Evolutionary conservation across 108 stramenopile species (phyloP).

Genomic region (Cyclotella baltica): DNA sequence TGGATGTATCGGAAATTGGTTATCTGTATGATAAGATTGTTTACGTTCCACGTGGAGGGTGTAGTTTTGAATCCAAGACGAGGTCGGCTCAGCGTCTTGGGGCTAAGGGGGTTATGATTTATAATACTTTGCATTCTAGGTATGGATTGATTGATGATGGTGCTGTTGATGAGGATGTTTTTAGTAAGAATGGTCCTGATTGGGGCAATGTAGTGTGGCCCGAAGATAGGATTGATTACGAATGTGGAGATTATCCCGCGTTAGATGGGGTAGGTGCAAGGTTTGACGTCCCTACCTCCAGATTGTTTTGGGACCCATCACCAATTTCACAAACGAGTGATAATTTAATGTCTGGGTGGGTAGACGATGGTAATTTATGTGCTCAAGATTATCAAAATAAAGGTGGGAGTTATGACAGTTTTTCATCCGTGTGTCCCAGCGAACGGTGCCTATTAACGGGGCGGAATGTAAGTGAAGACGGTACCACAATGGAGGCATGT

Average conservation of each 20-base stretch:
- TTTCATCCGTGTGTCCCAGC: conserved; percentile 64
- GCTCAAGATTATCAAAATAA: conserved; percentile 16
- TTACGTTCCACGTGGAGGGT: conserved; percentile 75
- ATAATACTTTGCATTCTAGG: conserved; percentile 67
- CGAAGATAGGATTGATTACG: conserved; percentile 69
- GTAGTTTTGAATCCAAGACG: conserved; percentile 80
- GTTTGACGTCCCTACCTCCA: conserved; percentile 56
- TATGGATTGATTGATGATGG: conserved; percentile 53
- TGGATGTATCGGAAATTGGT: conserved; percentile 23
- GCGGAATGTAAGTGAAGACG: conserved; percentile 30
- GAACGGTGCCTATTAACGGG: conserved; percentile 79
- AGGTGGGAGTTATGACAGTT: conserved; percentile 13
- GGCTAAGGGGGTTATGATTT: conserved; percentile 65
- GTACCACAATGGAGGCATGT: conserved; percentile 63
- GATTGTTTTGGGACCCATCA: conserved; percentile 56
- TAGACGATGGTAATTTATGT: conserved; percentile 65
- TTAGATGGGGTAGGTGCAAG: conserved; percentile 17
- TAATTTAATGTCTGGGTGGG: conserved; percentile 69
- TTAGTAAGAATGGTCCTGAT: conserved; percentile 17
- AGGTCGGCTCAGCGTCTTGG: conserved; percentile 67
- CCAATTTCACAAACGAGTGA: conserved; percentile 66
- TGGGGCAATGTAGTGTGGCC: conserved; percentile 46
- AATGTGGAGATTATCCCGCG: conserved; percentile 56
- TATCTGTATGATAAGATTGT: conserved; percentile 26
- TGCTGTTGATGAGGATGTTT: conserved; percentile 24